Conservation (phyloP, 208 protist species). For the Herpetomonas tarakana region DNA sequence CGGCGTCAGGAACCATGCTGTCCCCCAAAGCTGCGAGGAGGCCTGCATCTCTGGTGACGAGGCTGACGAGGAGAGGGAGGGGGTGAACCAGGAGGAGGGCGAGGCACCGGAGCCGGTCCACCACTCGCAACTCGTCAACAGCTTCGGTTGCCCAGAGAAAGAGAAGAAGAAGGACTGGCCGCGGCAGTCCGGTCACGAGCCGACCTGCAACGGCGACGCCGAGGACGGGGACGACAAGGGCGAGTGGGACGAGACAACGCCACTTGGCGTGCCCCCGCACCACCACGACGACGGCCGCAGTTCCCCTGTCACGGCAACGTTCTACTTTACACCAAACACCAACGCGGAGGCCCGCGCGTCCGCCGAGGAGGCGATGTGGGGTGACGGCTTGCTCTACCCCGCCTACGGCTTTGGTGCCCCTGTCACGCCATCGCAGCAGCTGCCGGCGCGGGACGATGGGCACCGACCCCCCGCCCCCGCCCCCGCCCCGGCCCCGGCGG, state of each 20-base stretch:
- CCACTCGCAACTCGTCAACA: background rate
- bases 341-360: background rate
- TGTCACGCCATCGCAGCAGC: no score
- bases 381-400: conserved; percentile 9
- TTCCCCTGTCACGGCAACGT: background rate
- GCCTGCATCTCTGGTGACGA: background rate
- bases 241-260: background rate
- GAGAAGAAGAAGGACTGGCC: no score
- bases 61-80: conserved; percentile 2
- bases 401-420: background rate
- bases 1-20: no score
- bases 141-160: background rate
- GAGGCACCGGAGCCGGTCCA: background rate
- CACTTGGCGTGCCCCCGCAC: background rate
- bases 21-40: background rate
- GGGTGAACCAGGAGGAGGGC: conserved; percentile 20
- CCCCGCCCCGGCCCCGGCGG: background rate
- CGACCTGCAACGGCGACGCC: background rate
- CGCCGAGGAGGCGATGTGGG: conserved; percentile 8
- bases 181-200: no score
- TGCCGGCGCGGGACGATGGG: conserved; percentile 1
- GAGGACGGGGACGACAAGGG: background rate
- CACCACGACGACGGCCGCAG: conserved; percentile 1
- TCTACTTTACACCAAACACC: conserved; percentile 3
- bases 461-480: no score